phyloP scores from a whole-genome alignment of 768 basidiomycete genomes.

The Roridomyces roridus region DNA sequence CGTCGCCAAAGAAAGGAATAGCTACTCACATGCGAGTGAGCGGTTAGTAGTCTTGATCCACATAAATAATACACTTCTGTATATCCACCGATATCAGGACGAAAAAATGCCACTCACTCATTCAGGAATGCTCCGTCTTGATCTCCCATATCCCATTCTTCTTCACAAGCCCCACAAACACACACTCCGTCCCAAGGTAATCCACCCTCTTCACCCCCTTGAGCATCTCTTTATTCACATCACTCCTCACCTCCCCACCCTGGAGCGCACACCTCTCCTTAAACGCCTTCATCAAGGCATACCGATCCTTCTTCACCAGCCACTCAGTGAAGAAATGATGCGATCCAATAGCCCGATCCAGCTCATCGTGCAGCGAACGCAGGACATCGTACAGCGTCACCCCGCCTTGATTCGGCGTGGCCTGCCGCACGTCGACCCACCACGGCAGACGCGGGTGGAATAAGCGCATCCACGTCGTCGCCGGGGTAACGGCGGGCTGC shows the following conservation, averaged over 20 bases:
- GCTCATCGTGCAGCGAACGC: conserved; percentile 37
- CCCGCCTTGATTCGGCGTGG: conserved; percentile 38
- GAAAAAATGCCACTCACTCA: not conserved
- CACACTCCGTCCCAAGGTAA: conserved; percentile 45
- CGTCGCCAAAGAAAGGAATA: too few relatives aligned
- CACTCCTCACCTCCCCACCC: not conserved
- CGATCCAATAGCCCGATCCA: conserved; percentile 42
- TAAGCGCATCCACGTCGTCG: conserved; percentile 48
- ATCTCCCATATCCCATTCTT: conserved; percentile 56
- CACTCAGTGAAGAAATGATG: conserved; percentile 53
- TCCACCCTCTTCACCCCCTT: conserved; percentile 52
- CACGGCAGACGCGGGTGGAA: conserved; percentile 53
- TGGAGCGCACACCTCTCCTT: conserved; percentile 46
- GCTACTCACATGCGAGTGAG: too few relatives aligned
- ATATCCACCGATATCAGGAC: too few relatives aligned
- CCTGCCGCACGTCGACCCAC: conserved; percentile 51
- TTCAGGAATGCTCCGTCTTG: not conserved
- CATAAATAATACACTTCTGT: too few relatives aligned
- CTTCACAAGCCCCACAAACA: conserved; percentile 44
- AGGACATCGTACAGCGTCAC: conserved; percentile 54
- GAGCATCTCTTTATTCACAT: conserved; percentile 32
- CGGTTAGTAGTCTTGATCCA: too few relatives aligned
- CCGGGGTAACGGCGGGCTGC: conserved; percentile 49
- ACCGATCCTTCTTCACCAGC: conserved; percentile 44
- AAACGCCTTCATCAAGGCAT: conserved; percentile 41